A percentile compares a stretch with the other conserved stretches of the same genome.
These are phyloP conservation scores for Aspergillus versicolor DNA, from an alignment of 2,329 filamentous ascomycete genomes.

Conservation along the genomic window DNA sequence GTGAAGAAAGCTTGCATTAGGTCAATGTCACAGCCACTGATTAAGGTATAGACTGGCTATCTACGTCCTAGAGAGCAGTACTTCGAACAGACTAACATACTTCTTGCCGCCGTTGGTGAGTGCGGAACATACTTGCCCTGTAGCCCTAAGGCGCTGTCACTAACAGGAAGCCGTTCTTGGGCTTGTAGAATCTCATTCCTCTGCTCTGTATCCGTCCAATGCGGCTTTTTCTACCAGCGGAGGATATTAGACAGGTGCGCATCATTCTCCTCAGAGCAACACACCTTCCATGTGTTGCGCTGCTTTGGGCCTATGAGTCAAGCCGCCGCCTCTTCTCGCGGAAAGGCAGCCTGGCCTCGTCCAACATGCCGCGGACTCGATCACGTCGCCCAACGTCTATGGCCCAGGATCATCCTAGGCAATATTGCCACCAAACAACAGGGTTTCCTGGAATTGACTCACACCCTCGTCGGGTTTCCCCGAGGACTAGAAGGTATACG, in stretches of 20 bases:
- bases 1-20: conserved; percentile 13
- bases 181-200: conserved; percentile 57
- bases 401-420: conserved; percentile 18
- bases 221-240: conserved; percentile 56
- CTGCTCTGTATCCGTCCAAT: conserved; percentile 57
- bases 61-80: conserved; percentile 47
- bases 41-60: conserved; percentile 37
- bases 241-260: conserved; percentile 53
- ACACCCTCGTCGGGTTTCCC: conserved; percentile 21
- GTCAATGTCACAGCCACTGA: conserved; percentile 10
- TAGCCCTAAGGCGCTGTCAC: background rate
- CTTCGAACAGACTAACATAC: conserved; percentile 47
- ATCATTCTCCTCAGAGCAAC: conserved; percentile 60
- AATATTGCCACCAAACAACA: conserved; percentile 27
- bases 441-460: conserved; percentile 23
- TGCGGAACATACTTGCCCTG: conserved; percentile 7
- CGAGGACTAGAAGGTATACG: conserved; percentile 19
- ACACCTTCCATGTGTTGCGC: conserved; percentile 57
- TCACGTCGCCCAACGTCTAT: conserved; percentile 19
- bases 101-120: conserved; percentile 48
- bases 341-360: conserved; percentile 22
- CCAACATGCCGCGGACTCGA: conserved; percentile 20
- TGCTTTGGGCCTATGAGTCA: conserved; percentile 57
- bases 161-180: conserved; percentile 8
- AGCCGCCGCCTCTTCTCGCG: conserved; percentile 31